phyloP scores from a whole-genome alignment of 2,329 filamentous ascomycete genomes.

The Waltergamsia citrina region DNA sequence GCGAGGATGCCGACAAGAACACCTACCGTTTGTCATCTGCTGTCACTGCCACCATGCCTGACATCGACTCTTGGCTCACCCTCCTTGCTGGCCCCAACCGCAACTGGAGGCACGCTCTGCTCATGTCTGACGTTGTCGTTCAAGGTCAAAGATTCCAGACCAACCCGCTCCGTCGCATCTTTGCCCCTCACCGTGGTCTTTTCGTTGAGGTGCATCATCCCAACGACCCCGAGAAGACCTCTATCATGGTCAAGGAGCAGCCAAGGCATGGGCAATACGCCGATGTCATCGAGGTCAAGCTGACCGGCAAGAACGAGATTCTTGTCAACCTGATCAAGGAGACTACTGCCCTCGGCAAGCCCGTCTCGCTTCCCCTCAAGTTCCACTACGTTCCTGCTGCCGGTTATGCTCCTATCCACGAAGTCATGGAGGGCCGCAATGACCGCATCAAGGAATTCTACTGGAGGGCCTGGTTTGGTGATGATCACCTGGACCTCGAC shows the following conservation, averaged over 20 bases:
- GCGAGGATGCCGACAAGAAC: constrained; percentile 67
- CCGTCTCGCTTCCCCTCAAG: constrained; percentile 74
- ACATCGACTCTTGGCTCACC: constrained; percentile 75
- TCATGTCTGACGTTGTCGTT: constrained; percentile 86
- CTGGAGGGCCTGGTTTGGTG: constrained; percentile 94
- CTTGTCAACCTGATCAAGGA: constrained; percentile 87
- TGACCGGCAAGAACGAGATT: constrained; percentile 70
- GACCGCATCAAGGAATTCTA: constrained; percentile 99
- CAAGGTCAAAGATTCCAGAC: constrained; percentile 96
- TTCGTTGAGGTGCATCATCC: constrained; percentile 82
- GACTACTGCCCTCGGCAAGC: constrained; percentile 72
- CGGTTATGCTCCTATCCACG: constrained; percentile 93
- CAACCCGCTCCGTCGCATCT: constrained; percentile 88
- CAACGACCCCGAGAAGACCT: constrained; percentile 72
- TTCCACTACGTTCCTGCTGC: constrained; percentile 94
- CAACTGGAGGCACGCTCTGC: constrained; percentile 91
- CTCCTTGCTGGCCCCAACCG: constrained; percentile 77
- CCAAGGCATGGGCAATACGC: constrained; percentile 77
- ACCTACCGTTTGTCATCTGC: constrained; percentile 76
- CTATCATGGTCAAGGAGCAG: constrained; percentile 81
- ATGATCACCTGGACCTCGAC: constrained; percentile 75
- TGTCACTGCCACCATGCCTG: constrained; percentile 64
- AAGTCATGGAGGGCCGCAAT: constrained; percentile 93
- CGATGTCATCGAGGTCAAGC: constrained; percentile 78
- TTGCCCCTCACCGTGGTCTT: constrained; percentile 76